Percentiles rank a stretch among this genome's conserved stretches.
phyloP scores from a whole-genome alignment of 345 rosid genomes.

The Rubroshorea leprosula region DNA sequence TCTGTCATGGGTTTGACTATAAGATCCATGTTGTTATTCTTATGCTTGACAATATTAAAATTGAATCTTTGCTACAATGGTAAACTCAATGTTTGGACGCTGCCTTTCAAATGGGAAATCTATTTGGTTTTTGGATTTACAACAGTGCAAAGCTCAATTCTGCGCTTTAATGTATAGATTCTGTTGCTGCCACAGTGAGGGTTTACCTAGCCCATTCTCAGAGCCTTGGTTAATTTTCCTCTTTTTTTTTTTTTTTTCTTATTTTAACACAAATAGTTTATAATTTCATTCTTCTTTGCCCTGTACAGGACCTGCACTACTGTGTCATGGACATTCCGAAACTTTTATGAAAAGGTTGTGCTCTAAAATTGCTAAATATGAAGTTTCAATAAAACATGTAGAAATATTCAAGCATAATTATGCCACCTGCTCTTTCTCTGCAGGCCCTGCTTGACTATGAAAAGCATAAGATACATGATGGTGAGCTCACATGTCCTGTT shows the following conservation, averaged over 20 bases:
- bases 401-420: neutral
- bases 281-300: neutral
- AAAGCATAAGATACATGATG: constrained; percentile 47
- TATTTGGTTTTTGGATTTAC: neutral
- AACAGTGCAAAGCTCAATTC: neutral
- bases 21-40: neutral
- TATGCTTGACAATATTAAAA: neutral
- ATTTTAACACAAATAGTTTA: neutral
- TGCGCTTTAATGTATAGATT: neutral
- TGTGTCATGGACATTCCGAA: constrained; percentile 71
- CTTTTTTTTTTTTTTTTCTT: neutral
- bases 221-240: neutral
- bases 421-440: neutral
- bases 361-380: constrained; percentile 9
- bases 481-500: constrained; percentile 39
- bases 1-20: neutral
- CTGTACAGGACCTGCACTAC: constrained; percentile 63
- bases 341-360: constrained; percentile 62
- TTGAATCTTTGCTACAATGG: neutral
- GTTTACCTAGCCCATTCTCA: neutral
- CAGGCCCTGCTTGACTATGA: constrained; percentile 67
- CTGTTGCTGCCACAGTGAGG: neutral
- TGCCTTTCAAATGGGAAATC: neutral
- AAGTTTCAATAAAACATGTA: neutral
- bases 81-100: neutral